phyloP scores from a whole-genome alignment of 73 alveolate species.

The Paraurostyla sp. region DNA sequence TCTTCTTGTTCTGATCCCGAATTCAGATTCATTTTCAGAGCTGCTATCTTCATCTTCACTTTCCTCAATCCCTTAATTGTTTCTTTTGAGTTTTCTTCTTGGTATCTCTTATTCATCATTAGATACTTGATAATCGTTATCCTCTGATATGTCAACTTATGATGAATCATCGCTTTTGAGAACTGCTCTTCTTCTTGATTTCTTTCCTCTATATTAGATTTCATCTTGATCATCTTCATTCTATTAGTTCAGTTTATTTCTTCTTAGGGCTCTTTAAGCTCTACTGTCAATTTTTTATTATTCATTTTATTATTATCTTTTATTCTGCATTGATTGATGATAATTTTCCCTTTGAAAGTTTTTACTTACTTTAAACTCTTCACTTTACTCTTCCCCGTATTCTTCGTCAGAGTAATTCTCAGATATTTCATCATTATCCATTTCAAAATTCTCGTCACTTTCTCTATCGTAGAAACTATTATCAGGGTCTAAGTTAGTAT shows the following conservation, averaged over 20 bases:
- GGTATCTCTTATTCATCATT: background rate
- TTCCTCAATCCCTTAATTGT: background rate
- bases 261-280: background rate
- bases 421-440: background rate
- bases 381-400: background rate
- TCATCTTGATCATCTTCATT: background rate
- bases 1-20: background rate
- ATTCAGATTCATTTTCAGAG: conserved; percentile 1
- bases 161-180: conserved; percentile 27
- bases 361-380: background rate
- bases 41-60: background rate
- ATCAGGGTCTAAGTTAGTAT: conserved; percentile 49
- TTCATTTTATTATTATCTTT: background rate
- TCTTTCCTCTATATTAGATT: background rate
- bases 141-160: background rate
- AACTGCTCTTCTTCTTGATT: conserved; percentile 15
- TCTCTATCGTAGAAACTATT: conserved; percentile 63
- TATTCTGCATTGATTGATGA: background rate
- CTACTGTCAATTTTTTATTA: background rate
- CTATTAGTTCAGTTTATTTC: background rate
- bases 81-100: background rate
- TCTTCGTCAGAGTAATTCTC: conserved; percentile 4
- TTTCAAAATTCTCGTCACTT: conserved; percentile 57
- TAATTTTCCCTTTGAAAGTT: background rate
- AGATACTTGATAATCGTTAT: conserved; percentile 16